Conservation (phyloP, 176 grass and related monocot genomes). For the Cymbopogon citratus region DNA sequence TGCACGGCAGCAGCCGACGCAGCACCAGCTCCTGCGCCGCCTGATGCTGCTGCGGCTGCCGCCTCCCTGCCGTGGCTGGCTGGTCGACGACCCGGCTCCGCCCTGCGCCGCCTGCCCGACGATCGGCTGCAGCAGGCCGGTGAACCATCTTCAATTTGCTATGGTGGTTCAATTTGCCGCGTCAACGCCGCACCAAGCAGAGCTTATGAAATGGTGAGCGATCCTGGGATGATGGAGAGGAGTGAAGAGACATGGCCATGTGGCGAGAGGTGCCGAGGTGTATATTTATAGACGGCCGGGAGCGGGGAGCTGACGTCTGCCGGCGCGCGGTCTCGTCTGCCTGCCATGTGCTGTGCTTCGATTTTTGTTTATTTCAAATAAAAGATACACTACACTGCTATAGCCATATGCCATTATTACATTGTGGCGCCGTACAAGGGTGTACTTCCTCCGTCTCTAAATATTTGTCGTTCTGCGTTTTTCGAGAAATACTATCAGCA, state of each 20-base stretch:
- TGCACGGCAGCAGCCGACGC: constrained; percentile 55
- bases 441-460: no score
- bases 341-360: background rate
- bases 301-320: no score
- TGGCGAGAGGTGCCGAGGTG: no score
- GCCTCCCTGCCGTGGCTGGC: background rate
- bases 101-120: no score
- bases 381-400: background rate
- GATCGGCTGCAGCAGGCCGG: background rate
- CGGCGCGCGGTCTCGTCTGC: background rate
- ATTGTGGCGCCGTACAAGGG: no score
- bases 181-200: no score
- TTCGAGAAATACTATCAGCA: no score
- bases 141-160: constrained; percentile 27
- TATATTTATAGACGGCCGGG: constrained; percentile 19
- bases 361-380: background rate
- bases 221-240: background rate
- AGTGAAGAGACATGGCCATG: constrained; percentile 13
- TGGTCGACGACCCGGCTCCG: background rate
- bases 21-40: constrained; percentile 1
- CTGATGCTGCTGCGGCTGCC: background rate
- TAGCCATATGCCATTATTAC: background rate
- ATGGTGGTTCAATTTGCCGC: no score
- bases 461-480: no score
- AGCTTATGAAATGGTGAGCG: background rate